A percentile compares a stretch with the other conserved stretches of the same genome.
Conservation (phyloP, 257 asterid genomes). For the Capsicum rhomboideum region DNA sequence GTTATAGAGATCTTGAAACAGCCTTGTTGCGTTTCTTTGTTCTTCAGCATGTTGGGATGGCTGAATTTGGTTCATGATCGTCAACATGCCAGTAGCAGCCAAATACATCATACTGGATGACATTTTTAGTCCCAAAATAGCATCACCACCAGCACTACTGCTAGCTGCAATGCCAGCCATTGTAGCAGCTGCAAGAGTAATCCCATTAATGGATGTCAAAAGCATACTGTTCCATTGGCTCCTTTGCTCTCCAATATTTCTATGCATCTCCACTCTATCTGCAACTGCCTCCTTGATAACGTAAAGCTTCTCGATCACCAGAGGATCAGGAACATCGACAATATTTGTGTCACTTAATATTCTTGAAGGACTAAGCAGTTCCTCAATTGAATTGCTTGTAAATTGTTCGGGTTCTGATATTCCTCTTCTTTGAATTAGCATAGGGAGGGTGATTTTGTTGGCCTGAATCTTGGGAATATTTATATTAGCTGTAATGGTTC, state of each 20-base stretch:
- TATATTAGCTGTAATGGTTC: neutral
- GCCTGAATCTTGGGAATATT: neutral
- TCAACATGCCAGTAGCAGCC: conserved; percentile 26
- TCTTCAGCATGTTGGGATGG: conserved; percentile 81
- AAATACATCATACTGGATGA: conserved; percentile 25
- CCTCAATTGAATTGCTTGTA: neutral
- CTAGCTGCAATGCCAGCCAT: conserved; percentile 20
- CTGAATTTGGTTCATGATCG: conserved; percentile 37
- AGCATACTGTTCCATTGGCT: conserved; percentile 45
- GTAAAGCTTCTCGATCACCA: conserved; percentile 31
- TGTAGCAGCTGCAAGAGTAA: conserved; percentile 37
- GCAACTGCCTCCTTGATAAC: conserved; percentile 43
- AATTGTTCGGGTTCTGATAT: neutral
- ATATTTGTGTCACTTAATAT: neutral
- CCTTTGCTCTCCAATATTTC: conserved; percentile 45
- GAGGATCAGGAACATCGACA: conserved; percentile 5
- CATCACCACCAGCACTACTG: neutral
- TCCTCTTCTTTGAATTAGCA: neutral
- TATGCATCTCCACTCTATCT: conserved; percentile 62
- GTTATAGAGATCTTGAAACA: conserved; percentile 42
- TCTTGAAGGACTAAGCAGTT: neutral
- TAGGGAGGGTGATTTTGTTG: neutral
- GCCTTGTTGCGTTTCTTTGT: conserved; percentile 56
- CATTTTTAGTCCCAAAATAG: conserved; percentile 3
- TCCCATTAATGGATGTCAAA: conserved; percentile 35